Evolutionary conservation across 345 rosid genomes (phyloP), one percentile per base, ranked within the genome.

Genomic region (Hibiscus mutabilis): DNA sequence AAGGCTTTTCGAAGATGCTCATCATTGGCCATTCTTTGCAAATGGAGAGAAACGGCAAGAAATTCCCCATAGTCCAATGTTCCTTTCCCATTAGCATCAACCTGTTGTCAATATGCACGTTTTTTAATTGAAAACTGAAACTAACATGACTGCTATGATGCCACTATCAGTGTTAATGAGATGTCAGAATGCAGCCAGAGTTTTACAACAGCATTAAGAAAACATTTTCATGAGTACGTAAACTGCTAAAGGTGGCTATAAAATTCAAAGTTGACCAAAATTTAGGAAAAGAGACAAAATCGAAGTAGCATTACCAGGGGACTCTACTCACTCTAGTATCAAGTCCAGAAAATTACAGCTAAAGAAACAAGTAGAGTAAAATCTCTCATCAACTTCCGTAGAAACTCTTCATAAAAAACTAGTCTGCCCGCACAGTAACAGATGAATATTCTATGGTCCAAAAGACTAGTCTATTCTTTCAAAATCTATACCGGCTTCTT

Each of bases 1-100:
- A 96, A 96, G 55, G 99, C 98, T 84, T 84, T 92, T 68, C 73
- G 97, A 69, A 96, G 90, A 86, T 96, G 99, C 81, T 96, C 99
- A 53, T 92, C 99, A 57, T 96, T 87, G 56, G 93, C 97, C 82
- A 96, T 86, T 80, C 92, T 92, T 73, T 88, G 97, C 22, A 96
- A 82, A 79, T 91, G 99, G 62, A 92, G 95, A 59, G 86, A 92
- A 68, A 96, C 85, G 19, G 99, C 99, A 56, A 96, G 74, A 73
- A 92, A 96, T 79, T 96, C 99, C 71, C 93, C 94, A 69, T 86
- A 92, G 82, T 96, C 98, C 55, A 96, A 60, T 37, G 88, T 86
- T 56, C 97, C 99, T 80, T 91, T 96, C 73, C 96, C 97, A 74
- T 87, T 89, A 62, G 93, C 82, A 84, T 96, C 95, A 75, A 89